Base-by-base conservation (phyloP, 2,329 filamentous ascomycete genomes). In the Stromatinia cepivora region DNA sequence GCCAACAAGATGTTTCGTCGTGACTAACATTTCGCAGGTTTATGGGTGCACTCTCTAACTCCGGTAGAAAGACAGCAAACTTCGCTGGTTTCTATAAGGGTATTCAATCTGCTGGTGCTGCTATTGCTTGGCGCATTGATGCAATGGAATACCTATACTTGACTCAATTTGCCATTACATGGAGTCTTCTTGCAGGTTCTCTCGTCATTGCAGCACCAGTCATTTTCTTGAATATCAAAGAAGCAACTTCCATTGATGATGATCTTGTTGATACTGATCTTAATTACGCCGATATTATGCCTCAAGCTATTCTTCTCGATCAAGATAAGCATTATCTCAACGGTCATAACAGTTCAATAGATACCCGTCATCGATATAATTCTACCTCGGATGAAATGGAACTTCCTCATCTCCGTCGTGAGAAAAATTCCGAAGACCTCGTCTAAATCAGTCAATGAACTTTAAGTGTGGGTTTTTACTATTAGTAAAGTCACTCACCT, bases 1-100 rank as follows among this genome's bases (percentile, higher is more conserved):
- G 3, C 17, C 13, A 17, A 17, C 13, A 42, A 22, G 17, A 22
- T 15, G 20, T 6, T 59, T 66, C 7, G 15, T 63, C 28, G 15
- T 67, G n/a, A 59, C 66, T 71, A 59, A 73, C 56, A 63, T 13
- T n/a, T 70, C 1, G 17, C 70, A 90, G 89, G 89, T 93, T 91
- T 82, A 97, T 97, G 90, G 94, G 94, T 64, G 87, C 93, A 15
- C 84, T 97, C 57, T 93, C 91, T 77, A 97, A 97, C 86, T 96
- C 94, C 72, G 88, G 91, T 71, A 92, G 93, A 79, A 94, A 93
- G 80, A 86, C 94, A 42, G 93, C 93, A 82, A 96, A 97, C 83
- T 90, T 94, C 77, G 90, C 92, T 53, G 93, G 92, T 72, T 93
- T 91, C 83, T 94, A 94, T 85, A 94, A 94, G 82, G 89, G 89